Base-by-base conservation (phyloP, 345 rosid genomes). In the Heritiera fomes region DNA sequence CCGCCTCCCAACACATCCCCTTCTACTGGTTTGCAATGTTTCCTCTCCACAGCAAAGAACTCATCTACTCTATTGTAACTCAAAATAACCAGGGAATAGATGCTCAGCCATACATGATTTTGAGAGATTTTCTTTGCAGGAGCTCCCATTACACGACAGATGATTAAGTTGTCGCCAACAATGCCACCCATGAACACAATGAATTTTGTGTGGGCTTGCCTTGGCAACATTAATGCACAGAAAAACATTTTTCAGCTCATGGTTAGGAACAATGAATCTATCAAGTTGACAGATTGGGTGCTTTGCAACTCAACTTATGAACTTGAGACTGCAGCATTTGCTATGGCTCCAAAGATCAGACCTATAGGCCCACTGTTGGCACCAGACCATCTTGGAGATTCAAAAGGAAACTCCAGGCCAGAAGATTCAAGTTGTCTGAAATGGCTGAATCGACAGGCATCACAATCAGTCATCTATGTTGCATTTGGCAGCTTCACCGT, bases 401-500 rank as follows among this genome's bases (percentile, higher is more conserved):
- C 28, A 18, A 46, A 2, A 0, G 50, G 45, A n/a, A 47, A 52
- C 5, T 66, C 17, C 8, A 52, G 72, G 62, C 63, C 41, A 77
- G 53, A 53, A 1, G 65, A 77, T 50, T 32, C 45, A 8, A 49
- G 32, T 34, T 76, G 61, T 52, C 20, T 76, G 49, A 20, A 64
- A 50, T 77, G 73, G 79, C 41, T 77, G 11, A 46, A 66, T 1
- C 79, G 38, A 66, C 74, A 77, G 40, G 40, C n/a, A 53, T 53
- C 65, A 17, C 47, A 23, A 3, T 66, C 79, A 40, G 74, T 77
- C 53, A 66, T 77, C 23, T 77, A 66, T 41, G 74, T 53, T 0
- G 79, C 79, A 52, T 77, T 77, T 53, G 79, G 79, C 23, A 77
- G 74, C 38, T 53, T 77, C 73, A 53, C 79, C 4, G 14, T 14